Base-by-base conservation (phyloP, 2,329 filamentous ascomycete genomes). In the Xylariales sp. region DNA sequence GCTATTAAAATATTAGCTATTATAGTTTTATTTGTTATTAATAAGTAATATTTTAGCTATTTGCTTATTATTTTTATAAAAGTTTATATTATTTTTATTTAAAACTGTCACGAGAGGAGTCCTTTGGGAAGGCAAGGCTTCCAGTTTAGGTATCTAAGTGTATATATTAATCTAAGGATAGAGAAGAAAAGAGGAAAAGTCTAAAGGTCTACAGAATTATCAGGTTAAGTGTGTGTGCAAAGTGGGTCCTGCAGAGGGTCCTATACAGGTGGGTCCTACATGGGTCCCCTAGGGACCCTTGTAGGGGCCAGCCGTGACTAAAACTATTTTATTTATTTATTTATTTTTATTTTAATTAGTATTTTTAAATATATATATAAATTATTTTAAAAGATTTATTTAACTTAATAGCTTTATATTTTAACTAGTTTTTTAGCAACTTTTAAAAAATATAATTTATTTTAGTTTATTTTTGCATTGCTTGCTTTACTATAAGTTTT, bases 11-110 rank as follows among this genome's bases (percentile, higher is more conserved):
- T 46, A 53, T 53, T 53, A n/a, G 8, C 28, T 36, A 36, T 9
- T 53, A 36, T 36, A 36, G n/a, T 53, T 53, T 36, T 53, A 3
- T 30, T 39, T 36, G 3, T 36, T n/a, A 53, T n/a, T 6, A 53
- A 53, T 18, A 53, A 39, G 10, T 53, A 53, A 53, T 53, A 53
- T 36, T 53, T 53, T n/a, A 53, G 3, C 14, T 36, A 53, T 36
- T 53, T 53, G 36, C 9, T 10, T 36, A 16, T 39, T n/a, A 36
- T 53, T 6, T n/a, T 53, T 7, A 8, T 4, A 36, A 53, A 53
- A 6, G 3, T 36, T 53, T 53, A 8, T 53, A 53, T 9, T 53
- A 36, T 53, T n/a, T 36, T 53, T 36, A n/a, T n/a, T 36, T 53
- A 53, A 36, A 5, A 53, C 8, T n/a, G n/a, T n/a, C n/a, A n/a